A percentile compares a stretch with the other conserved stretches of the same genome.
These are phyloP conservation scores for Coemansia sp. DNA, from an alignment of 192 early-diverging fungal species.

Conservation along the genomic window DNA sequence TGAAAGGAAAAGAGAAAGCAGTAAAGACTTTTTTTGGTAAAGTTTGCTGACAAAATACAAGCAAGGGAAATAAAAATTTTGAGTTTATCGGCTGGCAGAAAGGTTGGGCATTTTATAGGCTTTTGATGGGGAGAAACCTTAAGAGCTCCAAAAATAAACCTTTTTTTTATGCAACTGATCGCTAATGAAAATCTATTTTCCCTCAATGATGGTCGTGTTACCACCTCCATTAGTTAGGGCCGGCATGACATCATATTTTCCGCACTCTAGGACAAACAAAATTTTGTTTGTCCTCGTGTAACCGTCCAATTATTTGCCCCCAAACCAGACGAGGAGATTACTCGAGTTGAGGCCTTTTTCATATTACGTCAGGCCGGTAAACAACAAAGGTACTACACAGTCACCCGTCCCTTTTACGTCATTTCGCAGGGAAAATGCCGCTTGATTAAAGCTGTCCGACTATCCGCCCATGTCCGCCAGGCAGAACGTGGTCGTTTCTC, in stretches of 20 bases:
- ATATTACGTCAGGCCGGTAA: background rate
- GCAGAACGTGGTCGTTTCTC: background rate
- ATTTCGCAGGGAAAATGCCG: background rate
- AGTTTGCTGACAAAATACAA: background rate
- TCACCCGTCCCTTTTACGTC: background rate
- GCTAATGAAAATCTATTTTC: background rate
- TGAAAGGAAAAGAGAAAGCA: background rate
- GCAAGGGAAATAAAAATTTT: background rate
- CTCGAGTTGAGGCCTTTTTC: background rate
- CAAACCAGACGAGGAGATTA: background rate
- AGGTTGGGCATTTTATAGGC: background rate
- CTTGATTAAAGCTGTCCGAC: background rate
- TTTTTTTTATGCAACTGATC: slow-evolving; percentile 3
- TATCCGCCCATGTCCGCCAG: too few species aligned
- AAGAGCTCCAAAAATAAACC: background rate
- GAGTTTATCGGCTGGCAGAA: background rate
- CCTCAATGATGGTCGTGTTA: background rate
- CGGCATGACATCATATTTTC: background rate
- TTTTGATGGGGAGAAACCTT: background rate
- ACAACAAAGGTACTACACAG: background rate
- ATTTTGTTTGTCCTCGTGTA: background rate
- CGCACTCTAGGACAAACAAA: background rate
- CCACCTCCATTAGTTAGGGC: background rate
- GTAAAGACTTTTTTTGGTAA: background rate
- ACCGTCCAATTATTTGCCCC: background rate